Base-by-base conservation (phyloP, 2,329 filamentous ascomycete species). In the Hypomyces perniciosus region DNA sequence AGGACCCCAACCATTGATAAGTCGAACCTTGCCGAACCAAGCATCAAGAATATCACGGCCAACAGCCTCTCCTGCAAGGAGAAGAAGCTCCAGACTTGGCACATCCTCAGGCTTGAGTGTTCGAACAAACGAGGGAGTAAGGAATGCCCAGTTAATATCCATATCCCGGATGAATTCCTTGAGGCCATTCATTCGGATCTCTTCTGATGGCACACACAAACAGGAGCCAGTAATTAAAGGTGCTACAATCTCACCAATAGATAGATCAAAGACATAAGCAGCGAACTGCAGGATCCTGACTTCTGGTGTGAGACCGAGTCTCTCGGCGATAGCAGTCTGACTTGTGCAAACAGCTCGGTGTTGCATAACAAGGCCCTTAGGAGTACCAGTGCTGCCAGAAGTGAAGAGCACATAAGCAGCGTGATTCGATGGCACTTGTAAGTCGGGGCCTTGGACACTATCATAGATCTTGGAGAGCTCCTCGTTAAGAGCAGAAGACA, bases 311-410 rank as follows among this genome's bases (percentile, higher is more conserved):
- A 50, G 31, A 20, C 44, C 26, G 6, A 53, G 38, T 20, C 48
- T 47, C 10, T 37, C 31, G 1, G 38, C 48, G 4, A 51, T 47
- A 8, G 38, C 44, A 27, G 20, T 44, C 30, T 51, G 43, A 30
- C 51, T 51, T 1, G 3, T 38, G 13, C 40, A 56, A 49, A 37
- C 50, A 8, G 42, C 20, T 1, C 48, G 48, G 34, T 58, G 45
- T 1, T 29, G 28, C 10, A 55, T 40, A 1, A 53, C 44, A 1
- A 53, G 72, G n/a, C 76, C 77, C 59, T 81, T 81, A 0, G 78
- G 78, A 6, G 65, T 67, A 5, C 78, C 78, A 0, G 78, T 81
- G 20, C 72, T 79, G 13, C 78, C 78, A 1, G 76, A 80, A 3
- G 78, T 81, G 59, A 80, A 81, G 54, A 79, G 73, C 54, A 76